Evolutionary conservation across 179 eudicot genomes (phyloP), one percentile per base, ranked within the genome.

Genomic region (Beta lomatogona): DNA sequence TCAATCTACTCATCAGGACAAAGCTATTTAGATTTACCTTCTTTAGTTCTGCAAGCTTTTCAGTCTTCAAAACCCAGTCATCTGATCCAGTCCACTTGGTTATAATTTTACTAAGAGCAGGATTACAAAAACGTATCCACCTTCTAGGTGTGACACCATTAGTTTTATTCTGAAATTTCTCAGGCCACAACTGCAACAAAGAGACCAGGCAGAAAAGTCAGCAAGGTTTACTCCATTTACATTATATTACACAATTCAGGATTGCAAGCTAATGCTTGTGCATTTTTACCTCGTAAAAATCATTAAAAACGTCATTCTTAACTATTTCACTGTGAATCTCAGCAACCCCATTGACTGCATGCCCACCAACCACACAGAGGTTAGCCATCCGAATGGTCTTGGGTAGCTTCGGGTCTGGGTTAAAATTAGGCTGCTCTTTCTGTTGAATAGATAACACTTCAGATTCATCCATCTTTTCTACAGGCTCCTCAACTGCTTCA

Each of bases 121-220:
- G 96, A 86, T 94, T 94, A 85, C 98, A 94, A 83, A 93, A 94
- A 41, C 87, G 85, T 71, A 94, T 92, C 98, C 98, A 94, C 86
- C 98, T 92, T 89, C 98, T 82, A 59, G 97, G 96, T 21, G 98
- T 94, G 73, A 94, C 98, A 77, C 98, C 98, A 79, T 94, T 94
- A 71, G 98, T 94, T 86, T 94, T 94, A 81, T 94, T 94, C 88
- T 94, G 98, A 85, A 94, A 94, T 81, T 94, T 94, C 86, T 92
- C 90, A 77, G 98, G 98, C 98, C 98, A 93, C 74, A 94, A 69
- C 98, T 95, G 88, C 84, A 83, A 76, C 31, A 75, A 73, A 57
- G 14, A 79, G 60, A 80, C 10, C 57, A 67, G 48, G 21, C 57
- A 71, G 77, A 50, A 46, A 45, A 41, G 60, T 80, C 60, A 76